A percentile compares a stretch with the other conserved stretches of the same genome.
Conservation (phyloP, 176 grass and related monocot species). For the Panicum miliaceum region DNA sequence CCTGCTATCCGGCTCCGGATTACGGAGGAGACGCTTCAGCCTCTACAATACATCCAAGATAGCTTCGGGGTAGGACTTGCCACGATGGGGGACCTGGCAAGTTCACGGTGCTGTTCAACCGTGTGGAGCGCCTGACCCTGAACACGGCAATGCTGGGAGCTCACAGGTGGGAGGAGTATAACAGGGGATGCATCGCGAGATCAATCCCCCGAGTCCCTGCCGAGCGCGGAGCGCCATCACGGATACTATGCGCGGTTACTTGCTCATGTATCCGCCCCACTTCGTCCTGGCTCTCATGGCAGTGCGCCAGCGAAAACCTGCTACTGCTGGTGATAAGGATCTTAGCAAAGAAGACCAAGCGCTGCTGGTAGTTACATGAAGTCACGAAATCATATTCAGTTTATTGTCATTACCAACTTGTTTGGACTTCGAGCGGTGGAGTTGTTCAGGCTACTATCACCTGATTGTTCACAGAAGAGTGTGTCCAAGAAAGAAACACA, state of each 20-base stretch:
- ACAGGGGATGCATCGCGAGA: background rate
- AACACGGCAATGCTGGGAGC: background rate
- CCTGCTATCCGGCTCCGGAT: too few species aligned
- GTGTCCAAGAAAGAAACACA: too few species aligned
- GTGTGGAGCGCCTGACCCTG: background rate
- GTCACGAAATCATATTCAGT: background rate
- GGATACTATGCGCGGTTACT: background rate
- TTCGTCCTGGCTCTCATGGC: background rate
- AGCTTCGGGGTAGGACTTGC: background rate
- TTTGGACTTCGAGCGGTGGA: background rate
- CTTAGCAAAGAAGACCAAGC: background rate
- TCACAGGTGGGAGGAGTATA: background rate
- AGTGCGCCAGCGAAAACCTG: background rate
- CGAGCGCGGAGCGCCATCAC: background rate
- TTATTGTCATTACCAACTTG: background rate
- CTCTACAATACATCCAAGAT: slow-evolving; percentile 7
- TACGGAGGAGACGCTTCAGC: background rate
- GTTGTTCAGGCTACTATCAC: too few species aligned
- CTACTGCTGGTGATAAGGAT: background rate
- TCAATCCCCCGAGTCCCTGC: background rate
- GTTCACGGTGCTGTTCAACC: background rate
- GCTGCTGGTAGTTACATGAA: background rate
- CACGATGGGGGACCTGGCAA: background rate
- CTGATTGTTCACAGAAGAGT: too few species aligned
- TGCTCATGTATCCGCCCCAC: background rate